A percentile compares a stretch with the other conserved stretches of the same genome.
Conservation (phyloP, 306 rosid genomes). For the Rosa multiflora region DNA sequence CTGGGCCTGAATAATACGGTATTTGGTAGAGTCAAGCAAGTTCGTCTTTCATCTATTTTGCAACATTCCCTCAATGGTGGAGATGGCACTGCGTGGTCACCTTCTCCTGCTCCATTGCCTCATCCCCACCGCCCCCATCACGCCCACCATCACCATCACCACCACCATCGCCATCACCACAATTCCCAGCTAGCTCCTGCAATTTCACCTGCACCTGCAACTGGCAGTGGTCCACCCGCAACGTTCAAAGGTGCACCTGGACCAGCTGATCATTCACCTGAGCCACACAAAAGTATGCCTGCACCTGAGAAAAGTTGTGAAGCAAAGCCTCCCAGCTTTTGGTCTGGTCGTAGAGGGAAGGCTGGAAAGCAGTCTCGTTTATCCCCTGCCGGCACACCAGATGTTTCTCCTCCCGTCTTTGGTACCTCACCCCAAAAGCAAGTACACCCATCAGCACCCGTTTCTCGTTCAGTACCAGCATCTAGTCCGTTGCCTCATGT, state of each 20-base stretch:
- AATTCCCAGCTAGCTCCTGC: constrained; percentile 47
- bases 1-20: constrained; percentile 85
- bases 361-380: constrained; percentile 42
- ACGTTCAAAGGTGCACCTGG: constrained; percentile 34
- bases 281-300: constrained; percentile 38
- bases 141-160: constrained; percentile 42
- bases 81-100: constrained; percentile 38
- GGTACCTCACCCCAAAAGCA: constrained; percentile 51
- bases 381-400: constrained; percentile 54
- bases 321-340: constrained; percentile 69
- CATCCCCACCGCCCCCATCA: constrained; percentile 48
- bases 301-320: constrained; percentile 43
- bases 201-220: constrained; percentile 52
- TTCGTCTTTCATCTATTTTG: constrained; percentile 69
- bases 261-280: constrained; percentile 51
- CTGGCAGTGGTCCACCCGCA: constrained; percentile 27
- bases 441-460: constrained; percentile 41
- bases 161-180: constrained; percentile 48
- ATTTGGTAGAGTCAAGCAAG: constrained; percentile 92
- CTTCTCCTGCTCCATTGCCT: constrained; percentile 75
- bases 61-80: constrained; percentile 70
- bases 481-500: constrained; percentile 76
- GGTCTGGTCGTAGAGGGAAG: constrained; percentile 32
- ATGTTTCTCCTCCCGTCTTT: constrained; percentile 31
- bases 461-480: constrained; percentile 49